These are phyloP conservation scores for Pythium chondricola DNA, from an alignment of 352 stramenopile genomes.

Conservation along the genomic window DNA sequence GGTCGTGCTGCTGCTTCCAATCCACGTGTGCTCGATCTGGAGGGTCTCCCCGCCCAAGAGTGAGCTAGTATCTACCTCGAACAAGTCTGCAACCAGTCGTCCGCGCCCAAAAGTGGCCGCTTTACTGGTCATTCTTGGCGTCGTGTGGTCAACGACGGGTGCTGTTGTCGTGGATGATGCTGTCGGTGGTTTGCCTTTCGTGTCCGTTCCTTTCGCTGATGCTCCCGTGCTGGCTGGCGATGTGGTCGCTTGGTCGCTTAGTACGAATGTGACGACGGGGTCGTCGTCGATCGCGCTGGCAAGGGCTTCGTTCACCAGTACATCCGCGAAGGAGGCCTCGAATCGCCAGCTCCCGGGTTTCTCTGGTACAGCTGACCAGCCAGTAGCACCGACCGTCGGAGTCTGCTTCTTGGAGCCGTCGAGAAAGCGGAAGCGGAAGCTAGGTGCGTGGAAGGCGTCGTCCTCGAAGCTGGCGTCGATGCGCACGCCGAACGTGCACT, in stretches of 20 bases:
- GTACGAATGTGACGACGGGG: slow-evolving; percentile 55
- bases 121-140: neutral
- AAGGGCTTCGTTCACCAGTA: slow-evolving; percentile 44
- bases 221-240: slow-evolving; percentile 2
- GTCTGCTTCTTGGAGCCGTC: slow-evolving; percentile 60
- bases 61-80: slow-evolving; percentile 58
- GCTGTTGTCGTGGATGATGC: slow-evolving; percentile 1
- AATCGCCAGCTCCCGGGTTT: slow-evolving; percentile 24
- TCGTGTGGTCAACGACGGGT: neutral
- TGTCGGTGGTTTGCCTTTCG: neutral
- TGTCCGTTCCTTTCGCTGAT: slow-evolving; percentile 1
- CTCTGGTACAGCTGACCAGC: slow-evolving; percentile 22
- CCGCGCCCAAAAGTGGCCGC: slow-evolving; percentile 29
- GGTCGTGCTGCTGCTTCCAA: neutral
- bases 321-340: slow-evolving; percentile 37
- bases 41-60: slow-evolving; percentile 29
- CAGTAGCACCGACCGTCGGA: slow-evolving; percentile 23
- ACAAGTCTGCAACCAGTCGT: slow-evolving; percentile 29
- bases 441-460: slow-evolving; percentile 34
- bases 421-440: slow-evolving; percentile 66
- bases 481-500: slow-evolving; percentile 55
- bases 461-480: slow-evolving; percentile 46
- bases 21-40: slow-evolving; percentile 45
- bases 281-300: slow-evolving; percentile 43
- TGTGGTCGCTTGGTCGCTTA: slow-evolving; percentile 33